Base-by-base conservation (phyloP, 306 rosid species). In the Trifolium pratense region DNA sequence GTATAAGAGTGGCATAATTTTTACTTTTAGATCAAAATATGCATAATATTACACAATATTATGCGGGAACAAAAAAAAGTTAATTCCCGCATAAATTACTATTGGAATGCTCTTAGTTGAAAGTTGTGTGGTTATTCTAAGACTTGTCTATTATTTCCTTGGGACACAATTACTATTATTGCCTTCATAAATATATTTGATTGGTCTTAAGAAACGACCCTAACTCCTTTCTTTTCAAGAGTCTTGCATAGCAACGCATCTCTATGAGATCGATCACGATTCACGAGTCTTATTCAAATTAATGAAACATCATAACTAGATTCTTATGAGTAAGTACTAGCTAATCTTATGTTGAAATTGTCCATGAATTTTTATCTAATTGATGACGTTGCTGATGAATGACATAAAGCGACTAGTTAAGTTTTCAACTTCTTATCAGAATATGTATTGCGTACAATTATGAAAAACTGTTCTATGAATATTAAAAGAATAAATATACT, bases 391-490 rank as follows among this genome's bases (percentile, higher is more conserved):
- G 10, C 9, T 31, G 75, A 45, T 49, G 14, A 11, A 51, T 17
- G 37, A 71, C 42, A 29, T 3, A 48, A 23, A 18, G 39, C 46
- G 39, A 49, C 16, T 23, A 9, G 40, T 17, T 42, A 9, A 61
- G 17, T 67, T 40, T 76, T 56, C 74, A 52, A 63, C 51, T 39
- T 21, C 10, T 26, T 32, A 64, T 29, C 9, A 37, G 16, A 46
- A n/a, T n/a, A 60, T 6, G 29, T 23, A 16, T 51, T 53, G 52
- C 5, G 40, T 71, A 45, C 11, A 14, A 34, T 45, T 46, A 59
- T 46, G 21, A 21, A 58, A 31, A 59, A 46, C 52, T 17, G 14
- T 4, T 56, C 6, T 32, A 17, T 17, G 12, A 39, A 9, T 21
- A 7, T 29, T 3, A 3, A 14, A 2, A 16, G 43, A 10, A 40